phyloP scores from a whole-genome alignment of 2,329 filamentous ascomycete species.

The Phoma herbarum region DNA sequence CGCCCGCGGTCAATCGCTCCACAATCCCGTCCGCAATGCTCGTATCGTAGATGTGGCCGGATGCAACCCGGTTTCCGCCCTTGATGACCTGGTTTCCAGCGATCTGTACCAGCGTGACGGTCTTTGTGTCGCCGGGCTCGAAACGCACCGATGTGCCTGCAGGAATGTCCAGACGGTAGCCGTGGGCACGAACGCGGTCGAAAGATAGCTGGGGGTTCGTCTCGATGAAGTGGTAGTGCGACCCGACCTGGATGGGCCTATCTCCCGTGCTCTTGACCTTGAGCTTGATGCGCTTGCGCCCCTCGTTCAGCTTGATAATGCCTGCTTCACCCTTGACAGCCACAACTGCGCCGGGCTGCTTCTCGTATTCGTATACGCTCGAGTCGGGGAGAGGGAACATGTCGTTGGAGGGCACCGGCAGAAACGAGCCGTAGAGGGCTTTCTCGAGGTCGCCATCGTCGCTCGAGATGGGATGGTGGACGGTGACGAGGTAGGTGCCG shows the following conservation, averaged over 20 bases:
- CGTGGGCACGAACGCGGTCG: conserved; percentile 82
- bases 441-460: conserved; percentile 87
- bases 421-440: conserved; percentile 89
- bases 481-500: conserved; percentile 93
- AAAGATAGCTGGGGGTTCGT: conserved; percentile 91
- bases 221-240: conserved; percentile 96
- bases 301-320: conserved; percentile 75
- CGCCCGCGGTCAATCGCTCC: conserved; percentile 70
- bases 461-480: conserved; percentile 86
- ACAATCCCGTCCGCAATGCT: conserved; percentile 72
- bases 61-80: conserved; percentile 83
- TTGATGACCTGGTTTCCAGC: conserved; percentile 80
- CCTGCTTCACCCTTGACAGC: conserved; percentile 71
- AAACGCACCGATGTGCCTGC: conserved; percentile 93
- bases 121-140: conserved; percentile 91
- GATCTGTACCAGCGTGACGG: conserved; percentile 89
- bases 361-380: conserved; percentile 71
- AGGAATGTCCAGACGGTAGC: conserved; percentile 86
- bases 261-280: conserved; percentile 87
- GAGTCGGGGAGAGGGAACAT: conserved; percentile 72
- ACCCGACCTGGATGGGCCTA: conserved; percentile 87
- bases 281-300: conserved; percentile 75
- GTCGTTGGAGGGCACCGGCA: conserved; percentile 76
- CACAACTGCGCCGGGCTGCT: conserved; percentile 82
- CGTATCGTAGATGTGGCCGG: conserved; percentile 72